Evolutionary conservation across 225 moss, liverwort and hornwort genomes (phyloP).

Genomic region (Climacium dendroides): DNA sequence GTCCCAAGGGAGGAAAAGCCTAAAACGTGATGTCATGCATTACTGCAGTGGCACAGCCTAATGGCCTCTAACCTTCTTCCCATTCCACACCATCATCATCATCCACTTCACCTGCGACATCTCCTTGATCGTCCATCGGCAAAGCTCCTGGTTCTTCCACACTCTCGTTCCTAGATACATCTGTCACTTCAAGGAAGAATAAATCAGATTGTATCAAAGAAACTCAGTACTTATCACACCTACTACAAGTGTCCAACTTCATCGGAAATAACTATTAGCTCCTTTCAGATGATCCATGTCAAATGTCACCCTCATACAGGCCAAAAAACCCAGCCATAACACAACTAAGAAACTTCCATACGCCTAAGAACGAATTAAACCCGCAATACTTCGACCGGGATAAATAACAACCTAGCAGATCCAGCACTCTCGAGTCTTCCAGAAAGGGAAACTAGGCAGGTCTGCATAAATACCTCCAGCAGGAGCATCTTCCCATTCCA

Average conservation of each 20-base stretch:
- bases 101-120: constrained; percentile 33
- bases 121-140: constrained; percentile 34
- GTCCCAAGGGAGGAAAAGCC: neutral
- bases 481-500: constrained; percentile 88
- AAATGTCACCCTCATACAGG: neutral
- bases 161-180: constrained; percentile 8
- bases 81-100: constrained; percentile 86
- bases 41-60: neutral
- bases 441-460: neutral
- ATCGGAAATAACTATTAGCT: neutral
- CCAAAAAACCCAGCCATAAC: neutral
- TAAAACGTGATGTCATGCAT: neutral
- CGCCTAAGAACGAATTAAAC: neutral
- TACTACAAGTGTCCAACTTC: neutral
- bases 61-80: constrained; percentile 54
- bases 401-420: neutral
- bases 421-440: neutral
- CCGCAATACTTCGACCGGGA: neutral
- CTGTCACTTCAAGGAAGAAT: neutral
- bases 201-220: neutral
- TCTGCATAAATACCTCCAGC: constrained; percentile 31
- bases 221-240: neutral
- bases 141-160: constrained; percentile 5
- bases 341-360: neutral
- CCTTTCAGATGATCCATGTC: neutral